Evolutionary conservation across 441 rosid species (phyloP).

Genomic region (Breynia disticha): DNA sequence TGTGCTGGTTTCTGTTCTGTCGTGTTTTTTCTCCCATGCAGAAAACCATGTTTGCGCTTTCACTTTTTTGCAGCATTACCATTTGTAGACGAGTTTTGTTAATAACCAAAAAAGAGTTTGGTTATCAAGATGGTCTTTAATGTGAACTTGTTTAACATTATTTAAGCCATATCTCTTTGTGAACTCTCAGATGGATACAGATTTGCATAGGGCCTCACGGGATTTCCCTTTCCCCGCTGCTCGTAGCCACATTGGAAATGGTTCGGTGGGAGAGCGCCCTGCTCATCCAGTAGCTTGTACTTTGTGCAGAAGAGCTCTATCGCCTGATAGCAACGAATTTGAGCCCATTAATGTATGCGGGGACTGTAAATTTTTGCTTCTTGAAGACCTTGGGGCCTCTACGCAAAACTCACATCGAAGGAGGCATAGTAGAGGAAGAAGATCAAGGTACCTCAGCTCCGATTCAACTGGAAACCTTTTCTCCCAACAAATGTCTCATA

Average conservation of each 20-base stretch:
- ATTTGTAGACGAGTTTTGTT: neutral
- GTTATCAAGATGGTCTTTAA: neutral
- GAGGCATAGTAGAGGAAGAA: slow-evolving; percentile 34
- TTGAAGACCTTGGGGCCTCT: slow-evolving; percentile 57
- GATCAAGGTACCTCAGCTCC: slow-evolving; percentile 46
- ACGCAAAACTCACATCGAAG: slow-evolving; percentile 29
- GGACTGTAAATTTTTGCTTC: slow-evolving; percentile 74
- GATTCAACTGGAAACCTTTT: slow-evolving; percentile 52
- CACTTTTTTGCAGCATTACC: neutral
- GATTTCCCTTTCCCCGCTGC: slow-evolving; percentile 10
- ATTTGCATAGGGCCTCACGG: slow-evolving; percentile 19
- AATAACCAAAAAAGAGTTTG: neutral
- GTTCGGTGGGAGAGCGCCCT: slow-evolving; percentile 21
- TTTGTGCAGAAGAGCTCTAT: slow-evolving; percentile 45
- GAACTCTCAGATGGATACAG: slow-evolving; percentile 36
- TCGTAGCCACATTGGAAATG: slow-evolving; percentile 16
- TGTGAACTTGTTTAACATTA: neutral
- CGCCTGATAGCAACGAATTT: slow-evolving; percentile 36
- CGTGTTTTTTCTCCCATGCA: too few relatives aligned
- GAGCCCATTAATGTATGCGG: slow-evolving; percentile 53
- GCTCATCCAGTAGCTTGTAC: slow-evolving; percentile 37
- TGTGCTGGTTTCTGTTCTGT: too few relatives aligned
- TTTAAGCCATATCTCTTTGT: neutral
- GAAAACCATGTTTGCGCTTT: too few relatives aligned
- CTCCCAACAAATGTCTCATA: slow-evolving; percentile 48